These are phyloP conservation scores for Deinandra increscens DNA, from an alignment of 129 eudicot genomes.

Conservation along the genomic window DNA sequence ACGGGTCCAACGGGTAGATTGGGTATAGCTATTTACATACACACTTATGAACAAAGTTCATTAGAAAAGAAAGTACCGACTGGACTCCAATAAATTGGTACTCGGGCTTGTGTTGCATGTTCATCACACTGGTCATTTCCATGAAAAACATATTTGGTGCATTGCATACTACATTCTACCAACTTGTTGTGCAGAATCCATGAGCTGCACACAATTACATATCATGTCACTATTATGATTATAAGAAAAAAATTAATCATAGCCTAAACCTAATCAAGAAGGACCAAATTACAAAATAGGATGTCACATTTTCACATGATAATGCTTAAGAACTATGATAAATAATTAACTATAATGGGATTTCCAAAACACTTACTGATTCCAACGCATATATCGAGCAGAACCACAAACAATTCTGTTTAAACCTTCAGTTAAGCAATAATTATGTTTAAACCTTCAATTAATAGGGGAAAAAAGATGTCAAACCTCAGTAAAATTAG, in stretches of 20 bases:
- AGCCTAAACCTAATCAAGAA: neutral
- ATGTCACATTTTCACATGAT: conserved; percentile 4
- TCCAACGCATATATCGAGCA: too few species aligned
- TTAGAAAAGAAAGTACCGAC: conserved; percentile 28
- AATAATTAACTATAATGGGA: neutral
- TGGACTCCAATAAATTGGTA: conserved; percentile 25
- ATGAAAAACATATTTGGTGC: conserved; percentile 55
- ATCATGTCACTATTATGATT: neutral
- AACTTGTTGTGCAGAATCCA: conserved; percentile 59
- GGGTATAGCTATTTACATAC: too few species aligned
- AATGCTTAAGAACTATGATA: neutral
- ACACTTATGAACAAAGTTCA: too few species aligned
- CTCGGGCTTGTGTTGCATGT: conserved; percentile 25
- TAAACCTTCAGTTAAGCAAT: too few species aligned
- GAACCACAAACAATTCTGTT: too few species aligned
- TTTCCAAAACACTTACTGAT: conserved; percentile 47
- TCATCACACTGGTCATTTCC: conserved; percentile 64
- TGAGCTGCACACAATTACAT: conserved; percentile 40
- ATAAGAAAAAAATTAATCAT: neutral
- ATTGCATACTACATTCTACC: conserved; percentile 42
- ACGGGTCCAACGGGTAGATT: too few species aligned
- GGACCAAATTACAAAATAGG: neutral
- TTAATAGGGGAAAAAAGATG: too few species aligned
- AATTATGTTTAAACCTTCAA: too few species aligned
- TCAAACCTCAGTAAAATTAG: too few species aligned